These are phyloP conservation scores for Erodium maritimum DNA, from an alignment of 345 rosid species.

Conservation along the genomic window DNA sequence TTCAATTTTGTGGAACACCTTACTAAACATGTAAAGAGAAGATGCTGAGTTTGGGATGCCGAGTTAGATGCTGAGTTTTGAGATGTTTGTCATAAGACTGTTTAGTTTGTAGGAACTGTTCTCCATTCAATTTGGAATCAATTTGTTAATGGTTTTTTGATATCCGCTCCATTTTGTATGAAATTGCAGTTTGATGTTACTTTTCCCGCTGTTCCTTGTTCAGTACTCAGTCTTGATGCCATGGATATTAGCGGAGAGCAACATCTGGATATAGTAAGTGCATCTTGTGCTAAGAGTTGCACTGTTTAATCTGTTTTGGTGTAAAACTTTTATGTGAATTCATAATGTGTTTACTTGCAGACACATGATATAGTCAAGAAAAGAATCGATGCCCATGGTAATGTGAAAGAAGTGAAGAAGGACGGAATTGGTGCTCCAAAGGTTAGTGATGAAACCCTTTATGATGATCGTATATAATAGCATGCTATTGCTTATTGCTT, in stretches of 20 bases:
- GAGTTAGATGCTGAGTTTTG: too few relatives aligned
- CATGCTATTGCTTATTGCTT: not conserved
- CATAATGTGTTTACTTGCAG: conserved; percentile 15
- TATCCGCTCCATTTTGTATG: conserved; percentile 1
- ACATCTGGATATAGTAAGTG: conserved; percentile 54
- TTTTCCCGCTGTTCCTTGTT: conserved; percentile 53
- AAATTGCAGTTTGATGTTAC: conserved; percentile 52
- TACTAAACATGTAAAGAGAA: too few relatives aligned
- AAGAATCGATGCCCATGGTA: conserved; percentile 46
- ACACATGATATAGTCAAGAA: conserved; percentile 57
- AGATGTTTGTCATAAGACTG: too few relatives aligned
- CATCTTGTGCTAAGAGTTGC: conserved; percentile 1
- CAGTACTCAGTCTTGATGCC: conserved; percentile 58
- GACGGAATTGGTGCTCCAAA: conserved; percentile 62
- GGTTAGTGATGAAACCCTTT: conserved; percentile 13
- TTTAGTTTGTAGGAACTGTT: too few relatives aligned
- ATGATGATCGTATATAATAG: not conserved
- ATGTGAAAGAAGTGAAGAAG: conserved; percentile 38
- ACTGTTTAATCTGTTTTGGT: conserved; percentile 1
- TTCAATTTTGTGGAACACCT: not conserved
- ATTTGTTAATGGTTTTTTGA: not conserved
- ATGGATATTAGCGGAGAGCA: conserved; percentile 80
- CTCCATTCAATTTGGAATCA: not conserved
- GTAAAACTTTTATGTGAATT: not conserved
- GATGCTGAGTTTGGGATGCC: too few relatives aligned